Evolutionary conservation across 768 basidiomycete species (phyloP).

Genomic region (Amanita pallidorosea): DNA sequence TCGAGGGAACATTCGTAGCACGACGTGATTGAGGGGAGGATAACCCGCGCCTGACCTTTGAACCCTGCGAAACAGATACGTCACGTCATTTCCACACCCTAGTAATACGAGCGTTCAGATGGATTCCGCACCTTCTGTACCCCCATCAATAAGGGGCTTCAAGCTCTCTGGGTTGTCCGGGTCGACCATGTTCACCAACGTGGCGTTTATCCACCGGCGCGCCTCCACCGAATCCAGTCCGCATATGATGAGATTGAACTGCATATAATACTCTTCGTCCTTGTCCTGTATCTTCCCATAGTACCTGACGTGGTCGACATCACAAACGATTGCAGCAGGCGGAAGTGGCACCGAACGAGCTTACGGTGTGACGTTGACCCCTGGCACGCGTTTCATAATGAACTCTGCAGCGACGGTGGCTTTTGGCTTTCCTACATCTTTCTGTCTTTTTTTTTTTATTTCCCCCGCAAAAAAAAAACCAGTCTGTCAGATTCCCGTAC

Average conservation of each 20-base stretch:
- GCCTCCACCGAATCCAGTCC: constrained; percentile 97
- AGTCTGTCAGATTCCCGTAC: background rate
- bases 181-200: constrained; percentile 90
- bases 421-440: constrained; percentile 92
- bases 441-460: constrained; percentile 37
- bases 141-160: constrained; percentile 96
- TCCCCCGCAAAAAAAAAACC: no score
- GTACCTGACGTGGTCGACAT: constrained; percentile 41
- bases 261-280: constrained; percentile 87
- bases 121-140: constrained; percentile 76
- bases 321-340: background rate
- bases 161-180: constrained; percentile 85
- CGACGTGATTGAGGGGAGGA: constrained; percentile 87
- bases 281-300: constrained; percentile 99
- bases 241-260: constrained; percentile 95
- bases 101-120: background rate
- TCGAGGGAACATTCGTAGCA: constrained; percentile 98
- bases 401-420: constrained; percentile 92
- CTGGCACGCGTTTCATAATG: constrained; percentile 93
- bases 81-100: background rate
- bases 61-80: constrained; percentile 49
- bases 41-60: constrained; percentile 96
- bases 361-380: constrained; percentile 94
- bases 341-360: constrained; percentile 17
- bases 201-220: constrained; percentile 97